Evolutionary conservation across 768 basidiomycete species (phyloP), one percentile per base, ranked within the genome.

Genomic region (Chalciporus sphaerocephalus): DNA sequence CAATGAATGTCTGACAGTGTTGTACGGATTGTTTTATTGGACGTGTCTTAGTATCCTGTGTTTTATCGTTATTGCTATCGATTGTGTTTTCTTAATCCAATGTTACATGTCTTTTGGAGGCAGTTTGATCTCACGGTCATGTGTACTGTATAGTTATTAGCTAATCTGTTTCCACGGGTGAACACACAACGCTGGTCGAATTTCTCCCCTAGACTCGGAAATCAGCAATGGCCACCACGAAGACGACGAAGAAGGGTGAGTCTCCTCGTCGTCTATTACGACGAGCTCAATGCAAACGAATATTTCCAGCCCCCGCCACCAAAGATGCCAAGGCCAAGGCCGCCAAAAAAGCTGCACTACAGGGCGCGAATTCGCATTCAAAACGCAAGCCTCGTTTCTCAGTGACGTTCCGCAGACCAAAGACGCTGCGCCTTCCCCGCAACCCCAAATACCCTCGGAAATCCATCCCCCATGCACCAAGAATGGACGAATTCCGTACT

Each of bases 401-500:
- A 28, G 92, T 93, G 47, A 86, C 90, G 25, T 98, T 99, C 86
- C 87, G 90, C 74, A 87, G 92, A 54, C 95, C 95, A 51, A 94
- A 92, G 78, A 97, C 96, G 46, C 80, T 97, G 52, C 79, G 76
- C 50, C 82, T 96, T 25, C 58, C 80, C 41, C 88, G 95, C 46
- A 76, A 79, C 34, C 94, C 95, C 53, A 85, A 84, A 69, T 97
- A 98, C 79, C 91, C 88, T n/a, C 85, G 95, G 62, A 97, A 94
- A 73, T 87, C 86, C 42, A 78, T 98, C 57, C 84, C 85, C 38
- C 93, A 96, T 76, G 83, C 80, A 4, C 92, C 93, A 22, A 75
- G 95, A 54, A 92, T 97, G 91, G 96, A 98, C 64, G 89, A 95
- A 70, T 96, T 85, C 79, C 79, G 92, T 71, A 93, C 90, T 35